Conservation (phyloP, 345 rosid species). For the Fremontodendron californicum region DNA sequence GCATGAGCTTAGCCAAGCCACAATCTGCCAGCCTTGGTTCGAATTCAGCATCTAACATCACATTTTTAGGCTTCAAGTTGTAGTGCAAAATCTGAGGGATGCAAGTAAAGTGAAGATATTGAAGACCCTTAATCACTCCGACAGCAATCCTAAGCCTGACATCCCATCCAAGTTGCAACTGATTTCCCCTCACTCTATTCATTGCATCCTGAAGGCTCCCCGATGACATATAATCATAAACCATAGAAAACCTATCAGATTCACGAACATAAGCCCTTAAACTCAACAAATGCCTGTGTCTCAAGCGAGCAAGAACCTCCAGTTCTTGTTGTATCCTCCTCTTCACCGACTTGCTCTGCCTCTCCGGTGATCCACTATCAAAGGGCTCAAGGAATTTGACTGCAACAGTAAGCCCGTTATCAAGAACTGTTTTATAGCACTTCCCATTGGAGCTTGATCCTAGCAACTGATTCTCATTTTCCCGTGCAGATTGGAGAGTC, state of each 20-base stretch:
- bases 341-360: slow-evolving; percentile 56
- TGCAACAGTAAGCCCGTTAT: slow-evolving; percentile 69
- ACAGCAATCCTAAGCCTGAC: slow-evolving; percentile 78
- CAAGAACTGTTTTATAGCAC: slow-evolving; percentile 69
- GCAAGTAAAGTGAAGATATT: slow-evolving; percentile 69
- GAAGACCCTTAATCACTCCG: slow-evolving; percentile 86
- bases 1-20: slow-evolving; percentile 66
- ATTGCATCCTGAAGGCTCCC: slow-evolving; percentile 87
- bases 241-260: slow-evolving; percentile 61
- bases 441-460: slow-evolving; percentile 76
- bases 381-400: slow-evolving; percentile 68
- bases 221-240: slow-evolving; percentile 72
- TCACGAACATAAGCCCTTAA: slow-evolving; percentile 81
- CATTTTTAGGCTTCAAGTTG: slow-evolving; percentile 83
- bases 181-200: slow-evolving; percentile 59
- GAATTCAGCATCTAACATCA: slow-evolving; percentile 88
- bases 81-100: slow-evolving; percentile 66
- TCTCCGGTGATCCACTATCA: slow-evolving; percentile 48
- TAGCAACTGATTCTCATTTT: slow-evolving; percentile 55
- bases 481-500: slow-evolving; percentile 67
- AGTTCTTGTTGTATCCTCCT: slow-evolving; percentile 75
- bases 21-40: slow-evolving; percentile 81
- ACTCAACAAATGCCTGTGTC: slow-evolving; percentile 83
- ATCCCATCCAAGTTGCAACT: slow-evolving; percentile 79
- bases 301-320: slow-evolving; percentile 73